Percentiles rank a stretch among this genome's conserved stretches.
Evolutionary conservation across 2,329 filamentous ascomycete genomes (phyloP).

Genomic region (Paraphoma sp.): DNA sequence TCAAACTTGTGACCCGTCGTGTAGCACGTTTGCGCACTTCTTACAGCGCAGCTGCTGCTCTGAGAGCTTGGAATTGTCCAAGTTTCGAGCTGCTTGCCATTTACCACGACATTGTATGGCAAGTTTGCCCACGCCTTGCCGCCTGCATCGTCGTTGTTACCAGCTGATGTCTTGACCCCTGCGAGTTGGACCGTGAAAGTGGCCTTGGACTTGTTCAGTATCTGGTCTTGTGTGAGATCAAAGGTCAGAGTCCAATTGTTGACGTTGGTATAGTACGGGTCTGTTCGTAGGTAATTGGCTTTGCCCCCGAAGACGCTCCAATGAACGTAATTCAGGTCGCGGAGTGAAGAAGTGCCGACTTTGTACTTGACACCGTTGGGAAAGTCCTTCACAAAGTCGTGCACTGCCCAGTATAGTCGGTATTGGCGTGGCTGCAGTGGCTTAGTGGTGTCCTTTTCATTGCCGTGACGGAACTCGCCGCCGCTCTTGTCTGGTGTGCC

Average conservation of each 20-base stretch:
- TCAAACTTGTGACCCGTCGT: slow-evolving; percentile 21
- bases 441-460: slow-evolving; percentile 57
- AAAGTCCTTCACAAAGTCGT: slow-evolving; percentile 67
- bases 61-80: slow-evolving; percentile 56
- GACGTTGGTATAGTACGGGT: slow-evolving; percentile 47
- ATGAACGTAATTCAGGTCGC: slow-evolving; percentile 69
- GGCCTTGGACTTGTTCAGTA: slow-evolving; percentile 52
- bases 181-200: slow-evolving; percentile 70
- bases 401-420: slow-evolving; percentile 66
- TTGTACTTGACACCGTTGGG: slow-evolving; percentile 64
- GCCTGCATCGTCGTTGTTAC: slow-evolving; percentile 6
- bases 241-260: slow-evolving; percentile 36
- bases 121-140: slow-evolving; percentile 60
- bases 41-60: slow-evolving; percentile 18
- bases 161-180: slow-evolving; percentile 64
- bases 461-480: slow-evolving; percentile 67
- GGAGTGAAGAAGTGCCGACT: slow-evolving; percentile 59
- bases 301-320: slow-evolving; percentile 69
- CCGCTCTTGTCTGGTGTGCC: slow-evolving; percentile 67
- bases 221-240: slow-evolving; percentile 34
- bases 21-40: slow-evolving; percentile 23
- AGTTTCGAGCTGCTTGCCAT: slow-evolving; percentile 53
- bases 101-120: slow-evolving; percentile 58
- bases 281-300: slow-evolving; percentile 55
- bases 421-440: slow-evolving; percentile 62